A percentile compares a stretch with the other conserved stretches of the same genome.
phyloP scores from a whole-genome alignment of 2,329 filamentous ascomycete genomes.

The Verticillium zaregamsianum region DNA sequence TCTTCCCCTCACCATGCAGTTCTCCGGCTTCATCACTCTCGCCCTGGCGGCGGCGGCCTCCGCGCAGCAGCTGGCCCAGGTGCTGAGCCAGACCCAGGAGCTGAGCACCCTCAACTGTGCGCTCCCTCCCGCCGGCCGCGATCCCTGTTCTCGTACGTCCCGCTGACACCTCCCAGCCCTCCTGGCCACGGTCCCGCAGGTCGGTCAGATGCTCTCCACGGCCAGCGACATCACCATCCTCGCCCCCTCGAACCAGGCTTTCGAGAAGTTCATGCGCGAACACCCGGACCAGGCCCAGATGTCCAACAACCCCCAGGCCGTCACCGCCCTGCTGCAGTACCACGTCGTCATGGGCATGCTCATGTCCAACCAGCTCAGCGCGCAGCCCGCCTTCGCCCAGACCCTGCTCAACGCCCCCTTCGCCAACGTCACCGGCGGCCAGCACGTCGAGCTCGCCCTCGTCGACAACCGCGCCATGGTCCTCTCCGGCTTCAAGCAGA shows the following conservation, averaged over 20 bases:
- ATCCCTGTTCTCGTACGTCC: too few relatives aligned
- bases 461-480: conserved; percentile 38
- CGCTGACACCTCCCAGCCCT: conserved; percentile 12
- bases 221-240: conserved; percentile 57
- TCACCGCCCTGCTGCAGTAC: conserved; percentile 51
- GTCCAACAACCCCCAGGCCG: conserved; percentile 32
- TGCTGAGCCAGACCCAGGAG: conserved; percentile 17
- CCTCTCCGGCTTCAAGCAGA: conserved; percentile 22
- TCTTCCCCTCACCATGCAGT: conserved; percentile 14
- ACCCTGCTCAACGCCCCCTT: conserved; percentile 30
- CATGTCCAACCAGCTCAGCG: conserved; percentile 18
- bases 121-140: background rate
- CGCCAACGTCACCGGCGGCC: conserved; percentile 45
- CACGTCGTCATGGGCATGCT: conserved; percentile 56
- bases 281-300: conserved; percentile 40
- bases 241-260: conserved; percentile 57
- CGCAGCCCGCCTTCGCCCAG: conserved; percentile 22
- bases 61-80: conserved; percentile 14
- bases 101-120: conserved; percentile 19
- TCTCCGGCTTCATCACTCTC: conserved; percentile 14
- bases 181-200: conserved; percentile 10
- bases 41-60: conserved; percentile 15
- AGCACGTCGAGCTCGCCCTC: conserved; percentile 35
- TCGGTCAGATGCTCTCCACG: conserved; percentile 14
- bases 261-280: conserved; percentile 33